Base-by-base conservation (phyloP, 1,284 basidiomycete genomes). In the Filobasidium uniguttulatum region DNA sequence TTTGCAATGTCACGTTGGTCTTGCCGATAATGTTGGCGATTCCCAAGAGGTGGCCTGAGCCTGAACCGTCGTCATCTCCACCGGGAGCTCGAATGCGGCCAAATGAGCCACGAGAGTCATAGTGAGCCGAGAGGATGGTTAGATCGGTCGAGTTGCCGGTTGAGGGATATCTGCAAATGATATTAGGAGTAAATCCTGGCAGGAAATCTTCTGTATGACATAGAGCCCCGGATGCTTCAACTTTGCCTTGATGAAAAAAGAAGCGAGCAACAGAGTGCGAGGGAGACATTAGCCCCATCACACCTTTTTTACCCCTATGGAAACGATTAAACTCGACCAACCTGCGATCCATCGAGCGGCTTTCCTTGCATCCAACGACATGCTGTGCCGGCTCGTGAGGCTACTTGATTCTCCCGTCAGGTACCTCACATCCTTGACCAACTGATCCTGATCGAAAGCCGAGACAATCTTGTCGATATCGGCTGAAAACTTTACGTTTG, bases 91-190 rank as follows among this genome's bases (percentile, higher is more conserved):
- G 76, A 7, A 74, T 73, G 52, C 70, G 78, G 10, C 87, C 87
- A 64, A 87, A 90, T 1, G 81, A 82, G 10, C 87, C 87, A 29
- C 87, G 79, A 44, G 81, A 84, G 63, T 90, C 86, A 62, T 87
- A 88, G 66, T 89, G 86, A 1, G 79, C 84, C 50, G 81, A 82
- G 44, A 89, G 70, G 43, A 90, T 72, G 23, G 70, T 77, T n/a
- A 50, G 40, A 31, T 66, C 62, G 22, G 57, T 57, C 12, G 61
- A 31, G 73, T 82, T 55, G 75, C 71, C 37, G 31, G 22, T 17
- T 19, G 63, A 58, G 7, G 64, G 62, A 54, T 65, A 69, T 25
- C 60, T 57, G 60, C 87, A 90, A 53, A 90, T 73, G 36, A 91
- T 79, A 61, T 89, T 86, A 9, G 87, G 86, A 6, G 83, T 74